phyloP scores from a whole-genome alignment of 345 rosid genomes.

The Salix arbutifolia region DNA sequence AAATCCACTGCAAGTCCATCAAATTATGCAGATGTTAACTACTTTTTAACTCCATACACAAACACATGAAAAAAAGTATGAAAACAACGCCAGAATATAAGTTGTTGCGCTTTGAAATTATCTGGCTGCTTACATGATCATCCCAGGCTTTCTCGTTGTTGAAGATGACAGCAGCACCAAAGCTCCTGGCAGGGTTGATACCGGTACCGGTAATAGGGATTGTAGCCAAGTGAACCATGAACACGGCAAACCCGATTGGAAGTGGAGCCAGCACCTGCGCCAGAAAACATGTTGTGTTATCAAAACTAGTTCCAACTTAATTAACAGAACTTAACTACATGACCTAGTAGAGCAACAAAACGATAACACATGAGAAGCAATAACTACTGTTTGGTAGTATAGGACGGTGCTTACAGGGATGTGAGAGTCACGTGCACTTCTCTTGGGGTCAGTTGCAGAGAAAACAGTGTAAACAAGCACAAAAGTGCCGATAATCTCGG shows the following conservation, averaged over 20 bases:
- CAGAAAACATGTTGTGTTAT: neutral
- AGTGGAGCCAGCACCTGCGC: slow-evolving; percentile 64
- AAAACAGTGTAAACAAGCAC: slow-evolving; percentile 74
- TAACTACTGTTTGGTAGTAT: neutral
- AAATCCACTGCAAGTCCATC: slow-evolving; percentile 47
- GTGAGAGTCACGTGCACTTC: slow-evolving; percentile 85
- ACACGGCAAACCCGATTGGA: slow-evolving; percentile 74
- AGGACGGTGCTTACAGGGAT: slow-evolving; percentile 47
- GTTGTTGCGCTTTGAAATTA: neutral
- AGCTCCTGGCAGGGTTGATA: slow-evolving; percentile 67
- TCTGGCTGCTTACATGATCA: slow-evolving; percentile 37
- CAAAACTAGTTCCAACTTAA: neutral
- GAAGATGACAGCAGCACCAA: slow-evolving; percentile 61
- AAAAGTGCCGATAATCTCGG: slow-evolving; percentile 78
- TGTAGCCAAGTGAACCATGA: slow-evolving; percentile 68
- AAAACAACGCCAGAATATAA: neutral
- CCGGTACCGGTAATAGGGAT: slow-evolving; percentile 69
- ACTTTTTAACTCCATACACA: neutral
- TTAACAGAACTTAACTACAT: neutral
- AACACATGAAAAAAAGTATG: neutral
- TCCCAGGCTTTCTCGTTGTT: slow-evolving; percentile 51
- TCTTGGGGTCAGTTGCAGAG: slow-evolving; percentile 88
- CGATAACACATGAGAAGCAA: neutral
- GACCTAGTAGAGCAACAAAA: no score
- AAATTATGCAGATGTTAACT: neutral